A percentile compares a stretch with the other conserved stretches of the same genome.
Conservation (phyloP, 331 rosid genomes). For the Spiraea crenata region DNA sequence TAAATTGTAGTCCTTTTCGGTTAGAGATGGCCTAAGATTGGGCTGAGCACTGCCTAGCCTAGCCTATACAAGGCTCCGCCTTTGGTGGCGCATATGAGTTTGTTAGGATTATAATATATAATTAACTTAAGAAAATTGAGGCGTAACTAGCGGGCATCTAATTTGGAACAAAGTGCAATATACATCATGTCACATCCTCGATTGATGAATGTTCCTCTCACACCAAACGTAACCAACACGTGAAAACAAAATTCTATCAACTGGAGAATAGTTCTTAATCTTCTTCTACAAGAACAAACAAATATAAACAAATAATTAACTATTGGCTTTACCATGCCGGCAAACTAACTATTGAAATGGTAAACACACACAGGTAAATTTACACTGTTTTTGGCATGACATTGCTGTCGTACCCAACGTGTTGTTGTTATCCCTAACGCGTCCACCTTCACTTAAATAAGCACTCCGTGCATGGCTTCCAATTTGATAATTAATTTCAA, state of each 20-base stretch:
- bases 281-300: not conserved
- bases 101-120: too few species aligned
- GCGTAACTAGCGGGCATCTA: too few species aligned
- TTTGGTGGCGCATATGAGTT: too few species aligned
- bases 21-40: too few species aligned
- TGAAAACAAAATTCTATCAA: not conserved
- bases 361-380: not conserved
- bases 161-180: too few species aligned
- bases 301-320: not conserved
- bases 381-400: not conserved
- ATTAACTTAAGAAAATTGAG: too few species aligned
- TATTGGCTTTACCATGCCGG: not conserved
- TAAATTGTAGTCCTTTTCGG: too few species aligned
- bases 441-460: not conserved
- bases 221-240: not conserved
- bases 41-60: too few species aligned
- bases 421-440: not conserved
- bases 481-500: not conserved
- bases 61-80: too few species aligned
- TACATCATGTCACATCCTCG: too few species aligned
- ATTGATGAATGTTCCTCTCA: not conserved
- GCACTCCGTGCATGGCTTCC: not conserved
- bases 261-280: not conserved
- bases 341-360: not conserved
- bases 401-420: not conserved